phyloP scores from a whole-genome alignment of 1,284 basidiomycete species.

The Pterula multifida region DNA sequence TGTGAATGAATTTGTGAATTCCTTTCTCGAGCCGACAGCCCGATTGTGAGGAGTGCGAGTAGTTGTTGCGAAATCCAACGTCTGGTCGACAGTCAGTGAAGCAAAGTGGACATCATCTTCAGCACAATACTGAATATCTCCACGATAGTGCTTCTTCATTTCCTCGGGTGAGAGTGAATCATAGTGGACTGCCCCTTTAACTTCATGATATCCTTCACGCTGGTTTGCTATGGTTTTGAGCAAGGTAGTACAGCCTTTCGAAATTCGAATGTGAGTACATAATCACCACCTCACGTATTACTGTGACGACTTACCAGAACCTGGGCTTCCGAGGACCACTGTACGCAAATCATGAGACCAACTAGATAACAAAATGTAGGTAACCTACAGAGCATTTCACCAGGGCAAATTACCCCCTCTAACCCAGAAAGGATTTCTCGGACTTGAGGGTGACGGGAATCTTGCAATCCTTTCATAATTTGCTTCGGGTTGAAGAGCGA shows the following conservation, averaged over 20 bases:
- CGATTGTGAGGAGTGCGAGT: constrained; percentile 45
- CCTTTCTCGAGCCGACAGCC: constrained; percentile 29
- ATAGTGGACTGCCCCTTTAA: constrained; percentile 58
- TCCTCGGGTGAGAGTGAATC: constrained; percentile 48
- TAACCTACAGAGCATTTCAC: constrained; percentile 43
- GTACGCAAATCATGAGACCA: background rate
- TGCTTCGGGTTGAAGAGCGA: constrained; percentile 26
- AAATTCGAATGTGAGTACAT: too few relatives aligned
- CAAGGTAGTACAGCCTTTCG: constrained; percentile 44
- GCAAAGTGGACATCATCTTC: constrained; percentile 72
- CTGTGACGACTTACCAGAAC: constrained; percentile 44
- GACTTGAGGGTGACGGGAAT: constrained; percentile 23
- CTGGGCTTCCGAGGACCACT: constrained; percentile 56
- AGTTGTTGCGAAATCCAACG: constrained; percentile 50
- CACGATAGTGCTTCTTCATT: constrained; percentile 43
- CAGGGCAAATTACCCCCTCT: constrained; percentile 39
- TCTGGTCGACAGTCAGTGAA: constrained; percentile 60
- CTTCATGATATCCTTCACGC: constrained; percentile 42
- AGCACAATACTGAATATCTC: constrained; percentile 57
- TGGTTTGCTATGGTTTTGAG: constrained; percentile 66
- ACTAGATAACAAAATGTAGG: constrained; percentile 9
- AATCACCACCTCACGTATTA: too few relatives aligned
- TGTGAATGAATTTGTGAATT: constrained; percentile 34
- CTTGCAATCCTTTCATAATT: constrained; percentile 15
- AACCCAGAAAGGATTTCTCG: constrained; percentile 36